A percentile compares a stretch with the other conserved stretches of the same genome.
Evolutionary conservation across 371 early-diverging fungal species (phyloP).

Genomic region (Lichtheimia corymbifera): DNA sequence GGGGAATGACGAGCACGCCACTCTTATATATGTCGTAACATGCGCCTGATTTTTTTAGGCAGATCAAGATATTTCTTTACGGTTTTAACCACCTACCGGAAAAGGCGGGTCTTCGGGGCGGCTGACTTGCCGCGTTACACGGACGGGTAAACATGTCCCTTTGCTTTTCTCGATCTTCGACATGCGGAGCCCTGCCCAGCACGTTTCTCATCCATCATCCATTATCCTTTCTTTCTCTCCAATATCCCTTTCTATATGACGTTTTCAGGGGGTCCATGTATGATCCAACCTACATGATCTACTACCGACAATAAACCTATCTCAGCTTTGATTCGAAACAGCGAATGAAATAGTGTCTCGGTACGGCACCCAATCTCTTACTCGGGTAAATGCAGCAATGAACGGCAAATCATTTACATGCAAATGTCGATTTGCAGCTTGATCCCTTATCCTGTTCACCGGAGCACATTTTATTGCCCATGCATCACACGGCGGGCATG

Average conservation of each 20-base stretch:
- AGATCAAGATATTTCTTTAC: slow-evolving; percentile 15
- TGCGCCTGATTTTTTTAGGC: slow-evolving; percentile 15
- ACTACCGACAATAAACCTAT: no score
- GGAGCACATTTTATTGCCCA: no score
- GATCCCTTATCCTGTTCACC: no score
- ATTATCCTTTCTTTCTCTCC: not conserved
- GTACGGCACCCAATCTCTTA: no score
- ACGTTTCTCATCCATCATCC: not conserved
- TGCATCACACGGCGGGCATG: no score
- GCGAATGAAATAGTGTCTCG: no score
- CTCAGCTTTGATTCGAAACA: no score
- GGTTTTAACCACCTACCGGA: slow-evolving; percentile 16
- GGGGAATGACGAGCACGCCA: slow-evolving; percentile 7
- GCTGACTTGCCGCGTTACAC: slow-evolving; percentile 19
- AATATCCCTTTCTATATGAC: not conserved
- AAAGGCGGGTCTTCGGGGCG: slow-evolving; percentile 14
- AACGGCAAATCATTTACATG: slow-evolving; percentile 15
- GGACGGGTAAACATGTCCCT: slow-evolving; percentile 23
- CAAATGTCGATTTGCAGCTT: no score
- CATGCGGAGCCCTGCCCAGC: slow-evolving; percentile 10
- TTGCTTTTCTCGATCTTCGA: slow-evolving; percentile 15
- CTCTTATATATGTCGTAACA: slow-evolving; percentile 12
- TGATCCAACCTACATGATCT: no score
- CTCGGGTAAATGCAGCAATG: slow-evolving; percentile 11
- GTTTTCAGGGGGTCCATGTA: no score